phyloP scores from a whole-genome alignment of 768 basidiomycete species.

The Mycena albidolilacea region DNA sequence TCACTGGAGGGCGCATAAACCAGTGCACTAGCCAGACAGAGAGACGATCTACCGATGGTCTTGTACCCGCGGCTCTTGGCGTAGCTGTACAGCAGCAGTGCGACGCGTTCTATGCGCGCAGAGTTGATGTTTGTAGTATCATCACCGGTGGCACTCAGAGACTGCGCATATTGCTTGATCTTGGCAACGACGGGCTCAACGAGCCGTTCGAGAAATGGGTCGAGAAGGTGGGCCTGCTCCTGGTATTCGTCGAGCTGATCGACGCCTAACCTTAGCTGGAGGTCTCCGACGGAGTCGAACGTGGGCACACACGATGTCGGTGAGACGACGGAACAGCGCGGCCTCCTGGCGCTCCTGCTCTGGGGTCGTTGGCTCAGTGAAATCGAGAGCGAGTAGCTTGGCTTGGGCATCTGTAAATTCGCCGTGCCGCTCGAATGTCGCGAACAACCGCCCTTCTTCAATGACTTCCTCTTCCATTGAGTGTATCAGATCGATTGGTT shows the following conservation, averaged over 20 bases:
- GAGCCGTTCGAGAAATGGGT: conserved; percentile 88
- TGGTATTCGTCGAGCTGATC: conserved; percentile 89
- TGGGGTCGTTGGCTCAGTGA: conserved; percentile 57
- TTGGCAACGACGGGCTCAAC: conserved; percentile 80
- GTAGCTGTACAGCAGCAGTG: conserved; percentile 81
- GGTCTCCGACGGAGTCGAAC: not conserved
- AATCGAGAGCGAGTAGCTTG: conserved; percentile 63
- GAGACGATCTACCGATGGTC: conserved; percentile 79
- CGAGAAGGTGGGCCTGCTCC: conserved; percentile 93
- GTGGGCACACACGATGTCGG: conserved; percentile 62
- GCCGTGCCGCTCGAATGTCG: conserved; percentile 72
- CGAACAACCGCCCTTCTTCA: conserved; percentile 62
- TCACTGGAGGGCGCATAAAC: conserved; percentile 65
- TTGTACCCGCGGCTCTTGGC: conserved; percentile 94
- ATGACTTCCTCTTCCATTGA: conserved; percentile 51
- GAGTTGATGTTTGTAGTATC: conserved; percentile 41
- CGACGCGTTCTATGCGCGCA: conserved; percentile 65
- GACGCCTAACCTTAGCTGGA: conserved; percentile 4
- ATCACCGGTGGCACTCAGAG: conserved; percentile 49
- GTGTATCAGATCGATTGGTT: too few relatives aligned
- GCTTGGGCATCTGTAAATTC: conserved; percentile 72
- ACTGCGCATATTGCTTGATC: conserved; percentile 70
- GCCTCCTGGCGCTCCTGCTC: conserved; percentile 63
- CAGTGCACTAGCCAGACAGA: conserved; percentile 15
- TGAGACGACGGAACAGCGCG: conserved; percentile 58